Percentiles rank a stretch among this genome's conserved stretches.
Evolutionary conservation across 768 basidiomycete species (phyloP).

Genomic region (Guyanaporus albipodus): DNA sequence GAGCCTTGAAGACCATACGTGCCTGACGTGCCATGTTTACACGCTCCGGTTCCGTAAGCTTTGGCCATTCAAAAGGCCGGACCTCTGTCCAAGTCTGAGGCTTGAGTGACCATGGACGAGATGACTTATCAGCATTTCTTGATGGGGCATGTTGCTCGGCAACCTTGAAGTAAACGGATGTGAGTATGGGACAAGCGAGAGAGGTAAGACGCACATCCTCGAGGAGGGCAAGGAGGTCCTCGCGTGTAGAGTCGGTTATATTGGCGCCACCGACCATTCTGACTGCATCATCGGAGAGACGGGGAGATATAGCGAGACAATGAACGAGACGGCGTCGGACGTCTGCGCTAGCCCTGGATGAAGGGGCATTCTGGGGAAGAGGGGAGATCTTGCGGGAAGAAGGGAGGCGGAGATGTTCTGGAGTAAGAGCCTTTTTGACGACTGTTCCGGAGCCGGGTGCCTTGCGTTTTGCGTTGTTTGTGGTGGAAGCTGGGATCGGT

Average conservation of each 20-base stretch:
- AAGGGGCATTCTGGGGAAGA: slow-evolving; percentile 17
- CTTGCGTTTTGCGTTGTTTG: slow-evolving; percentile 45
- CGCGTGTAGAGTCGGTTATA: slow-evolving; percentile 32
- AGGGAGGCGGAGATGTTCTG: slow-evolving; percentile 27
- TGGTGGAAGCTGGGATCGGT: slow-evolving; percentile 22
- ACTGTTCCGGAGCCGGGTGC: slow-evolving; percentile 26
- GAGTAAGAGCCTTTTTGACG: slow-evolving; percentile 24
- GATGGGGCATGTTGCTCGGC: slow-evolving; percentile 40
- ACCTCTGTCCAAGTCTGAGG: slow-evolving; percentile 61
- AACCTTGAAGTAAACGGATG: slow-evolving; percentile 35
- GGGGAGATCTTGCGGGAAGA: slow-evolving; percentile 32
- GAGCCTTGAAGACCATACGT: slow-evolving; percentile 41
- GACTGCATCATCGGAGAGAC: slow-evolving; percentile 37
- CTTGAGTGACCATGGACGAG: slow-evolving; percentile 52
- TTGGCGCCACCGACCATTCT: slow-evolving; percentile 44
- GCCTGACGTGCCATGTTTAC: slow-evolving; percentile 49
- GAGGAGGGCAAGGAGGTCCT: slow-evolving; percentile 46
- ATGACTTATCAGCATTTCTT: slow-evolving; percentile 36
- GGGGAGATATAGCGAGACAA: slow-evolving; percentile 47
- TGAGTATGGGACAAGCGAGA: not conserved
- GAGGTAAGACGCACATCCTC: slow-evolving; percentile 40
- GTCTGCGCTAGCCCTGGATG: slow-evolving; percentile 17
- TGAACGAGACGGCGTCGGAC: slow-evolving; percentile 44
- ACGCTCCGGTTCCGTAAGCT: slow-evolving; percentile 46
- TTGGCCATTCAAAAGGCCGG: slow-evolving; percentile 60